Conservation (phyloP, 2,329 filamentous ascomycete genomes). For the Hypoxylon sp. region DNA sequence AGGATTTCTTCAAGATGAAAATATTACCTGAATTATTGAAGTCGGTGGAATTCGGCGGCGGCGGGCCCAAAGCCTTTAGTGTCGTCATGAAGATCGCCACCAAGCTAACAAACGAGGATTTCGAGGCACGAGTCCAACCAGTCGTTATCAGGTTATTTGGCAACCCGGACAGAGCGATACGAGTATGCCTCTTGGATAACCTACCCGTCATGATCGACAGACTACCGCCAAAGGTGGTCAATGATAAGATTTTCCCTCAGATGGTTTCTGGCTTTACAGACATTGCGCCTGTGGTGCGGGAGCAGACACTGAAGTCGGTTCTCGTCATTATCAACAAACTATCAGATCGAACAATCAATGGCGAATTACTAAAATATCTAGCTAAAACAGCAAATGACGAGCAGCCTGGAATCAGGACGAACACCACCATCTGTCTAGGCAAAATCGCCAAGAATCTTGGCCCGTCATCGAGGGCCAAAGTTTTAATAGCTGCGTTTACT, state of each 20-base stretch:
- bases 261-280: constrained; percentile 98
- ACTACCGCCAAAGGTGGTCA: constrained; percentile 87
- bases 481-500: constrained; percentile 91
- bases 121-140: constrained; percentile 84
- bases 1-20: constrained; percentile 98
- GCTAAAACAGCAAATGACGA: constrained; percentile 98
- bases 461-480: constrained; percentile 82
- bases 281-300: constrained; percentile 87
- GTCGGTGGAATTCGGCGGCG: constrained; percentile 97
- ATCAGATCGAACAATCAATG: constrained; percentile 92
- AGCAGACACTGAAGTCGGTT: constrained; percentile 96
- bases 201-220: constrained; percentile 92
- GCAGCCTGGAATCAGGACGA: constrained; percentile 95
- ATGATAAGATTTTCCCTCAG: constrained; percentile 96
- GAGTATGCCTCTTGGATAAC: constrained; percentile 91
- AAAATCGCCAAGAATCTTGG: constrained; percentile 95
- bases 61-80: constrained; percentile 88
- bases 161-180: constrained; percentile 91
- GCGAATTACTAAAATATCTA: constrained; percentile 88
- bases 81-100: constrained; percentile 91
- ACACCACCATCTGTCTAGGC: constrained; percentile 96
- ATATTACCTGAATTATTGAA: constrained; percentile 96
- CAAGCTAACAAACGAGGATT: constrained; percentile 91
- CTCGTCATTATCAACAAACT: constrained; percentile 88
- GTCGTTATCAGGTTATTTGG: constrained; percentile 88